Evolutionary conservation across 1,139 yeast genomes (phyloP).

Genomic region (Geotrichum carabidarum): DNA sequence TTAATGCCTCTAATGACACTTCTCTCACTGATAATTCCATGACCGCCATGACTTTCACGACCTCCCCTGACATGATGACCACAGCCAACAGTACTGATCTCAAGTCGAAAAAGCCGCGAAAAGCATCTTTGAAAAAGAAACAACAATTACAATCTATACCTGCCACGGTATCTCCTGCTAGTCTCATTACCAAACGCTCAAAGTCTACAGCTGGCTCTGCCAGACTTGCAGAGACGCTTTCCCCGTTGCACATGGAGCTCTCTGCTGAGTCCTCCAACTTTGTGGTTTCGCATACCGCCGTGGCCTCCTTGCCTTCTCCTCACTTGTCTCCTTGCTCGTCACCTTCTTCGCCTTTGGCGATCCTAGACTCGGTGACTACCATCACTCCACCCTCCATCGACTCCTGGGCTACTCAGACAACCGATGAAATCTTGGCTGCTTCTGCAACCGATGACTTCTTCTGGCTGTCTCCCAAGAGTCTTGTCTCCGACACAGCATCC

Average conservation of each 20-base stretch:
- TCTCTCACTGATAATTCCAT: background rate
- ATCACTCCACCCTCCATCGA: constrained; percentile 5
- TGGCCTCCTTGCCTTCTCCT: constrained; percentile 19
- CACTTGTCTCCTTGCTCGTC: constrained; percentile 9
- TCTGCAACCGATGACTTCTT: constrained; percentile 14
- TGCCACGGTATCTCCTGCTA: constrained; percentile 26
- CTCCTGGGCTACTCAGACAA: background rate
- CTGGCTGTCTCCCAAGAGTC: constrained; percentile 14
- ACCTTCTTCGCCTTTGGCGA: constrained; percentile 1
- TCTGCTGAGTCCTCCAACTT: constrained; percentile 10
- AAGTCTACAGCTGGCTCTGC: constrained; percentile 22
- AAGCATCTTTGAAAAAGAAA: constrained; percentile 18
- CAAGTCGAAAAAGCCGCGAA: constrained; percentile 8
- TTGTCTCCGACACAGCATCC: constrained; percentile 5
- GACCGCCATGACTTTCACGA: constrained; percentile 11
- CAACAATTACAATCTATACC: constrained; percentile 13
- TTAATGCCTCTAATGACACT: constrained; percentile 2
- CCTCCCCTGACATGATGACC: background rate
- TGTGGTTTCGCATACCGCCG: constrained; percentile 6
- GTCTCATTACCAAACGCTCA: constrained; percentile 23
- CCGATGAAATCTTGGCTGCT: constrained; percentile 15
- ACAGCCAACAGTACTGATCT: background rate
- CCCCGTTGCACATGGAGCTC: constrained; percentile 2
- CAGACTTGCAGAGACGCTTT: background rate
- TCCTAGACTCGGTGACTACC: background rate